phyloP scores from a whole-genome alignment of 352 stramenopile genomes.

The Pythium rhizo-oryzae region DNA sequence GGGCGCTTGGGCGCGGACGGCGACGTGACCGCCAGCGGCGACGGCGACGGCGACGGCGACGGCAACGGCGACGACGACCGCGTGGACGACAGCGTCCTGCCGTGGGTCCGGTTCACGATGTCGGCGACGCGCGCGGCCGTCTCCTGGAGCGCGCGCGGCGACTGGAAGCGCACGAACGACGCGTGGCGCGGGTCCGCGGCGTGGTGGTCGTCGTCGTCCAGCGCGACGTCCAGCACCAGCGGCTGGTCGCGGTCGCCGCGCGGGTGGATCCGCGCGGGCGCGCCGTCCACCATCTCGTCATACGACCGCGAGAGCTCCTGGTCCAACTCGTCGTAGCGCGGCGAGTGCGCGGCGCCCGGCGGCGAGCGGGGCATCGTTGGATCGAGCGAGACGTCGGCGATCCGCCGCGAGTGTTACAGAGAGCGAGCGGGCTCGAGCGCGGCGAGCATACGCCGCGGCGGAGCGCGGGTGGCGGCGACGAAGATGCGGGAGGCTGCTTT shows the following conservation, averaged over 20 bases:
- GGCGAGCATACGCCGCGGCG: conserved; percentile 11
- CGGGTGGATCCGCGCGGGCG: neutral
- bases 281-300: conserved; percentile 23
- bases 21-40: too few species aligned
- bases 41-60: too few species aligned
- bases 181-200: too few species aligned
- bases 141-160: conserved; percentile 18
- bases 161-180: conserved; percentile 28
- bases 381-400: neutral
- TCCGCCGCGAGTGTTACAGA: neutral
- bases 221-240: conserved; percentile 17
- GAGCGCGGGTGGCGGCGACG: neutral
- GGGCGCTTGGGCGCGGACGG: conserved; percentile 5
- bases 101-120: conserved; percentile 1
- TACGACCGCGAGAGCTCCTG: conserved; percentile 25
- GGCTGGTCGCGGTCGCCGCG: neutral
- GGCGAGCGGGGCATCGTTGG: conserved; percentile 18
- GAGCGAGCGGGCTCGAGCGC: neutral
- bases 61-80: conserved; percentile 20
- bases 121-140: conserved; percentile 20
- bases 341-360: neutral
- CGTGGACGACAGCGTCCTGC: conserved; percentile 7
- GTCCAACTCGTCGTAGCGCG: conserved; percentile 17
- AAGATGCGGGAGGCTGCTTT: too few species aligned
- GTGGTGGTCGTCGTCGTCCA: conserved; percentile 17